These are phyloP conservation scores for Diutina sp. DNA, from an alignment of 1,139 yeast species.

Conservation along the genomic window DNA sequence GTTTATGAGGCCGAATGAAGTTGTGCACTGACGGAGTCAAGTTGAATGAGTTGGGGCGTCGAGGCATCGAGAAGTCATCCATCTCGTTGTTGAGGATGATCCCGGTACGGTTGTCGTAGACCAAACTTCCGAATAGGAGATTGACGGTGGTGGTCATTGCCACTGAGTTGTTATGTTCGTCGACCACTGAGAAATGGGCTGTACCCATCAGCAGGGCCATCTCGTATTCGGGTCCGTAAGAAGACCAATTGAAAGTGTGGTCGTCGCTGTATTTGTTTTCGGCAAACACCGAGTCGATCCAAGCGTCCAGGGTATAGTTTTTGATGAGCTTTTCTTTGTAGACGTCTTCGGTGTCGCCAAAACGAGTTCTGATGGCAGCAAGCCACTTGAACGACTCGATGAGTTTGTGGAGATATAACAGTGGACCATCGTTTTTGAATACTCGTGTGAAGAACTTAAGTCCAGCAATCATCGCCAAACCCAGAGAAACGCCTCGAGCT, in stretches of 20 bases:
- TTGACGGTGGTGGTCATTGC: slow-evolving; percentile 88
- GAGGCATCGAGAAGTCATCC: slow-evolving; percentile 89
- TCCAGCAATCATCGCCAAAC: slow-evolving; percentile 71
- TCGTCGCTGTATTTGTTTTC: slow-evolving; percentile 36
- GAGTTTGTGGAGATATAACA: slow-evolving; percentile 44
- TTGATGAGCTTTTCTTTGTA: slow-evolving; percentile 15
- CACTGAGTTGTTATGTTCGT: slow-evolving; percentile 60
- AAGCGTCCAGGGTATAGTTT: slow-evolving; percentile 24
- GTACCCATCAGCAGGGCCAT: slow-evolving; percentile 77
- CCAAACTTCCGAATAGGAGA: slow-evolving; percentile 66
- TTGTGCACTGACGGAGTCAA: slow-evolving; percentile 73
- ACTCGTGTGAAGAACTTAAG: slow-evolving; percentile 39
- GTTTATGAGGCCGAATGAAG: slow-evolving; percentile 56
- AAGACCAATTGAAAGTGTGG: slow-evolving; percentile 53
- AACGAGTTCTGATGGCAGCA: slow-evolving; percentile 68
- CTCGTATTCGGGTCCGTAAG: slow-evolving; percentile 70
- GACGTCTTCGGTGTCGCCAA: slow-evolving; percentile 45
- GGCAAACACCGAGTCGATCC: slow-evolving; percentile 39
- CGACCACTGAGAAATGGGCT: slow-evolving; percentile 72
- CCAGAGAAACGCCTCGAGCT: slow-evolving; percentile 71
- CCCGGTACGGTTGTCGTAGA: slow-evolving; percentile 76
- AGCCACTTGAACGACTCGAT: slow-evolving; percentile 91
- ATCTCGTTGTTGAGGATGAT: slow-evolving; percentile 77
- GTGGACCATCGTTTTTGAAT: slow-evolving; percentile 3
- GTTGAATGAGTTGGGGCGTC: slow-evolving; percentile 60